Percentiles rank a stretch among this genome's conserved stretches.
These are phyloP conservation scores for Lentinula edodes DNA, from an alignment of 768 basidiomycete species.

Conservation along the genomic window DNA sequence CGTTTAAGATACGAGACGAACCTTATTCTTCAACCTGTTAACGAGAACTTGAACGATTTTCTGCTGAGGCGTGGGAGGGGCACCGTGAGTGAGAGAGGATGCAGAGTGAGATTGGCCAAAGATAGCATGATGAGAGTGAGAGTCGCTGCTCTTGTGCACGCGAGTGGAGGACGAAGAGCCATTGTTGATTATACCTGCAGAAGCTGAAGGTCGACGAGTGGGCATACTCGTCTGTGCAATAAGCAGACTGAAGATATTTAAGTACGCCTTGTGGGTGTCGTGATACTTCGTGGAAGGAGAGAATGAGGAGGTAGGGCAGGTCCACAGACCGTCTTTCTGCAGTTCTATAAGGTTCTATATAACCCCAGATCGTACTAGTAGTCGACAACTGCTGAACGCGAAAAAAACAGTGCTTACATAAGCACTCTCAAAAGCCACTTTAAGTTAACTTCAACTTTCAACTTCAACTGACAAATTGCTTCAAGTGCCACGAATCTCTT, in stretches of 20 bases:
- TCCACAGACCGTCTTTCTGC: not conserved
- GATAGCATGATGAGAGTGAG: slow-evolving; percentile 48
- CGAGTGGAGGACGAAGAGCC: slow-evolving; percentile 31
- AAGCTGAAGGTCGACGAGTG: slow-evolving; percentile 55
- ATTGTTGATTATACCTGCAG: slow-evolving; percentile 33
- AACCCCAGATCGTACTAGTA: not conserved
- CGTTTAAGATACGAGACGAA: slow-evolving; percentile 17
- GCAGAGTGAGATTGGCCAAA: slow-evolving; percentile 23
- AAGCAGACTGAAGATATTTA: not conserved
- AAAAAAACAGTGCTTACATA: not conserved
- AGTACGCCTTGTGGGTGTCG: not conserved
- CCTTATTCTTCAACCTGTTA: slow-evolving; percentile 77
- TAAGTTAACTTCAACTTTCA: too few relatives aligned
- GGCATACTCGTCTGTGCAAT: not conserved
- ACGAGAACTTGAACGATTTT: slow-evolving; percentile 80
- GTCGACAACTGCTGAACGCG: not conserved
- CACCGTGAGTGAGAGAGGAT: slow-evolving; percentile 21
- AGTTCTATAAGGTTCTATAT: not conserved
- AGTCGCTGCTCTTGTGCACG: slow-evolving; percentile 60
- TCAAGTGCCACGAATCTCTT: too few relatives aligned
- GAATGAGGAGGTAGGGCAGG: not conserved
- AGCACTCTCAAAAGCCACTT: not conserved
- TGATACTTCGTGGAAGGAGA: not conserved
- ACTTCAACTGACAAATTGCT: too few relatives aligned
- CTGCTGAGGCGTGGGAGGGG: slow-evolving; percentile 61